phyloP scores from a whole-genome alignment of 2,329 filamentous ascomycete genomes.

The Scopulariopsis brevicaulis region DNA sequence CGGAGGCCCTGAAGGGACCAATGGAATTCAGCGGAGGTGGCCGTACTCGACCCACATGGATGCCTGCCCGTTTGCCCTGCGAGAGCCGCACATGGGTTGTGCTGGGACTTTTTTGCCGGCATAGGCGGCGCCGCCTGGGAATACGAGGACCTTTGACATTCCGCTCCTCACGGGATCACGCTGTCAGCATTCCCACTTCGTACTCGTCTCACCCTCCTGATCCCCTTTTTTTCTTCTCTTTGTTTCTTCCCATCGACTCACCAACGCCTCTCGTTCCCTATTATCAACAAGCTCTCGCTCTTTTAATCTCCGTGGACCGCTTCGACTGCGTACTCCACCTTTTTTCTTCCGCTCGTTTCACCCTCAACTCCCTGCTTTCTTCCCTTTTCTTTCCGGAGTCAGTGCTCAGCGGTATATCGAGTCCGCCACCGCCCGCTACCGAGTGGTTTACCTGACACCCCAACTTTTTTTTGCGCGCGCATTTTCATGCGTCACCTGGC shows the following conservation, averaged over 20 bases:
- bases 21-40: background rate
- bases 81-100: background rate
- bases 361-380: too few relatives aligned
- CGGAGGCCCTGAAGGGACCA: background rate
- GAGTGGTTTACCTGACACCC: background rate
- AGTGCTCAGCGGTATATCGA: background rate
- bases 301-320: background rate
- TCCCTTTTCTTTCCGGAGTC: background rate
- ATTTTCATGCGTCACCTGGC: constrained; percentile 16
- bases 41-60: background rate
- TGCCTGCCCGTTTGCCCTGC: background rate
- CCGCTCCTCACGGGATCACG: background rate
- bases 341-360: background rate
- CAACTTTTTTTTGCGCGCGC: constrained; percentile 8
- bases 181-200: background rate
- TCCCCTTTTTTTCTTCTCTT: constrained; percentile 17
- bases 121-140: background rate
- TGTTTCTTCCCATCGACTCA: constrained; percentile 11
- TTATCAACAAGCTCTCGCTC: background rate
- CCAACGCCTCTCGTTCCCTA: background rate
- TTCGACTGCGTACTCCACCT: background rate
- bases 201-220: constrained; percentile 13
- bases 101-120: background rate
- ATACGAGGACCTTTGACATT: background rate
- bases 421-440: background rate